Evolutionary conservation across 75 land plant species (phyloP), one percentile per base, ranked within the genome.

Genomic region (Pinus albicaulis): DNA sequence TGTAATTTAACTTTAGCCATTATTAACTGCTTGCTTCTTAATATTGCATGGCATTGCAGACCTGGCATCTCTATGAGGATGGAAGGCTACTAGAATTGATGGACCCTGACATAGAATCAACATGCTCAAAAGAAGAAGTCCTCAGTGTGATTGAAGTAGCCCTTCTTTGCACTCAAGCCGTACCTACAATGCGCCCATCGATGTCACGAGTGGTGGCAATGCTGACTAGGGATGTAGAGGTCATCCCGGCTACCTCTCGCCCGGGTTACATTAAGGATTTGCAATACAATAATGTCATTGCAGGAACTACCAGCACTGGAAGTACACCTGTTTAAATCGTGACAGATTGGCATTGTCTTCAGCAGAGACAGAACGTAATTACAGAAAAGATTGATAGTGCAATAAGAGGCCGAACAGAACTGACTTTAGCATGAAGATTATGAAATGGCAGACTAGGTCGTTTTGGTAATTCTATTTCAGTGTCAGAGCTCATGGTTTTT

Each of bases 161-260:
- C 19, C 81, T 90, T 26, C 60, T 90, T 20, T 90, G 89, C 80
- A 90, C 83, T 1, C 92, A 90, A 74, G 87, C 92, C 16, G 80
- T 84, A 17, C 85, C 87, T 16, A 10, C 56, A 60, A 17, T 79
- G 66, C 78, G 92, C 2, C 92, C 92, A 38, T 24, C 85, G 14
- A 90, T 90, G 92, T 87, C 92, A 52, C 44, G 79, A 16, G 89
- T 85, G 28, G 89, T 85, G 44, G 82, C 82, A 17, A 84, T 90
- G 89, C 64, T 90, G 55, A 48, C 81, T 34, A 89, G 92, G 19
- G 85, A 85, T 57, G 55, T 80, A 28, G 85, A 87, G 62, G 76
- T 81, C 28, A 66, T 66, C 17, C 70, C 70, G 19, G 7, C 36
- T 3, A 75, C 53, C 14, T 79, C 82, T 12, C 85, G 76, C 77